These are phyloP conservation scores for Russula olivacea DNA, from an alignment of 768 basidiomycete genomes.

Conservation along the genomic window DNA sequence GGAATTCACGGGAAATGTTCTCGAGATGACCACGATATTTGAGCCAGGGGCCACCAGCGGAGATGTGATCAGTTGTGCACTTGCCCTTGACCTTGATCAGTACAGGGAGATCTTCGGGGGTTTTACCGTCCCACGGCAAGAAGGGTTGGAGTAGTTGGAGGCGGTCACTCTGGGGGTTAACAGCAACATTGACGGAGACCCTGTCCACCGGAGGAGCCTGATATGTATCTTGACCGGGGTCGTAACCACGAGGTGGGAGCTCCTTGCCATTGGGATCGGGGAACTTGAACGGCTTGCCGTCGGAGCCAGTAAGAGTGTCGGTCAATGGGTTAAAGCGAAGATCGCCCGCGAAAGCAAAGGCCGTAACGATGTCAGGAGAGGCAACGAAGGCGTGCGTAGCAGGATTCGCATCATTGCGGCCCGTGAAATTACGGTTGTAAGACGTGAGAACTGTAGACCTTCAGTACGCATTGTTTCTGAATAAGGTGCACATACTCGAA, in stretches of 20 bases:
- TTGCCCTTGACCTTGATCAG: constrained; percentile 99
- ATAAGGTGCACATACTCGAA: constrained; percentile 61
- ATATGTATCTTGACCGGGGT: constrained; percentile 96
- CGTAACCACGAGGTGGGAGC: constrained; percentile 92
- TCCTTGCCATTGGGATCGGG: constrained; percentile 85
- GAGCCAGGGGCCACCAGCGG: constrained; percentile 98
- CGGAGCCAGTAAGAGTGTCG: constrained; percentile 78
- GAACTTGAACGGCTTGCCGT: constrained; percentile 98
- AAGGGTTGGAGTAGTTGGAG: constrained; percentile 89
- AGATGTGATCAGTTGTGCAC: constrained; percentile 98
- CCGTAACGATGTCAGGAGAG: constrained; percentile 92
- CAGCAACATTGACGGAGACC: constrained; percentile 76
- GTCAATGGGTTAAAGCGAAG: constrained; percentile 96
- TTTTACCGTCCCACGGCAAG: constrained; percentile 89
- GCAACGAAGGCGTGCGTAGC: constrained; percentile 97
- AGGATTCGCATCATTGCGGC: constrained; percentile 98
- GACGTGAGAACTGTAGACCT: constrained; percentile 79
- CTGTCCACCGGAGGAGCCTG: constrained; percentile 89
- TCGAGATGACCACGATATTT: constrained; percentile 99
- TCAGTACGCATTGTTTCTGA: background rate
- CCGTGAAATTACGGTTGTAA: constrained; percentile 99
- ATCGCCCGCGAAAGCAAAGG: constrained; percentile 89
- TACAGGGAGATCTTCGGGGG: constrained; percentile 80
- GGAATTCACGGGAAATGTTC: constrained; percentile 82
- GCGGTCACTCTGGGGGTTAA: constrained; percentile 80